phyloP scores from a whole-genome alignment of 257 asterid genomes.

The Solanum virginianum region DNA sequence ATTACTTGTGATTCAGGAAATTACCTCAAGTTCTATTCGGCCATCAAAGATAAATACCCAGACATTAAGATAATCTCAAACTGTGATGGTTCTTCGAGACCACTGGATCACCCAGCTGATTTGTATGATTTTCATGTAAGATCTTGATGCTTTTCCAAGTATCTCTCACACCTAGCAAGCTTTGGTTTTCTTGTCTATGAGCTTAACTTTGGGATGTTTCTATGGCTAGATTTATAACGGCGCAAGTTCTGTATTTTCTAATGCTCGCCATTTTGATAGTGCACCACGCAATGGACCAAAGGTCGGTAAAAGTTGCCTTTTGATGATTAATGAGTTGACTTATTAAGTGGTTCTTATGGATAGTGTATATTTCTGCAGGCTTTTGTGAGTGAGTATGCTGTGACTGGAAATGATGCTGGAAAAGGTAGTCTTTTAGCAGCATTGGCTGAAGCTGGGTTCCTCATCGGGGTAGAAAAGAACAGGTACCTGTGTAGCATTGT shows the following conservation, averaged over 20 bases:
- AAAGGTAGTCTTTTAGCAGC: slow-evolving; percentile 86
- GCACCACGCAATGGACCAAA: slow-evolving; percentile 73
- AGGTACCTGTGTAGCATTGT: slow-evolving; percentile 28
- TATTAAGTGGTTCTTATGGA: background rate
- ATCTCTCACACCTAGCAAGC: background rate
- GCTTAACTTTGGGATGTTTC: background rate
- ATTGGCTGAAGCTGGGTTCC: slow-evolving; percentile 86
- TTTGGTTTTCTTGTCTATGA: background rate
- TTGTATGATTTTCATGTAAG: slow-evolving; percentile 84
- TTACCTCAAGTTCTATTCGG: slow-evolving; percentile 71
- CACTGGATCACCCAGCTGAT: slow-evolving; percentile 88
- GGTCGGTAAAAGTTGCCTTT: slow-evolving; percentile 29
- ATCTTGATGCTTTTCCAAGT: background rate
- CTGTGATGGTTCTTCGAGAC: slow-evolving; percentile 67
- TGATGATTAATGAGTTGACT: background rate
- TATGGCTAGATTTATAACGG: slow-evolving; percentile 50
- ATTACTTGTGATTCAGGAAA: slow-evolving; percentile 50
- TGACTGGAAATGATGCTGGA: slow-evolving; percentile 73
- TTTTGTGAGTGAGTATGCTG: slow-evolving; percentile 97
- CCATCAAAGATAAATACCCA: slow-evolving; percentile 58
- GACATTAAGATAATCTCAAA: slow-evolving; percentile 76
- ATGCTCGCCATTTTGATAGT: slow-evolving; percentile 38
- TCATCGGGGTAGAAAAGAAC: slow-evolving; percentile 78
- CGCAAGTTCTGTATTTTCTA: slow-evolving; percentile 44
- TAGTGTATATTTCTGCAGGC: slow-evolving; percentile 37